Evolutionary conservation across 306 rosid species (phyloP), one percentile per base, ranked within the genome.

Genomic region (Quercus variabilis): DNA sequence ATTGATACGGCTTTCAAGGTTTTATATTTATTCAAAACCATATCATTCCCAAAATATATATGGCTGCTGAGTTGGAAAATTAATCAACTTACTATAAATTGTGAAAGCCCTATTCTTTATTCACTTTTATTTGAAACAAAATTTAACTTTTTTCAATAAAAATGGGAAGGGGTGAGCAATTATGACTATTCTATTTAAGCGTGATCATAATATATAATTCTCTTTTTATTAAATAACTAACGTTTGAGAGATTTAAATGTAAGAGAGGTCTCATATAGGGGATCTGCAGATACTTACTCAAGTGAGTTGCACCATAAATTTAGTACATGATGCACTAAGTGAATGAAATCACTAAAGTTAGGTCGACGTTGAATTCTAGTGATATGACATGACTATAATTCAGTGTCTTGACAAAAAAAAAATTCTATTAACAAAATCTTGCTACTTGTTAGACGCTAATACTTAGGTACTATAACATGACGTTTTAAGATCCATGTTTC

Each of bases 1-100:
- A 74, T 65, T 78, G 58, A 65, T 70, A 68, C 65, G 83, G 46
- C 56, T 80, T 80, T 80, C 69, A 35, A 64, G 74, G 33, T 25
- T 54, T 31, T 64, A 6, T 28, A 14, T 73, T n/a, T 57, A 3
- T 5, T 4, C 1, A 55, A 25, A 21, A 20, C 71, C 70, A 57
- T 56, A 28, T 56, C 51, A 6, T 20, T n/a, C 26, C 55, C 38
- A 18, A 17, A 15, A 23, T 69, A 35, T 25, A 23, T 77, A 35
- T 25, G 30, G 76, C 46, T 46, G 41, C 30, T 38, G 15, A 6
- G 51, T 65, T 65, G 52, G 17, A 57, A 57, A 57, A 33, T 17
- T 38, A 38, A 38, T 38, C 46, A 38, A 38, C 46, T 8, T 38
- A 8, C 11, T 7, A 3, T 38, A 3, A 5, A 67, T 7, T 17